A percentile compares a stretch with the other conserved stretches of the same genome.
phyloP scores from a whole-genome alignment of 1,284 basidiomycete species.

The Cutaneotrichosporon sp. region DNA sequence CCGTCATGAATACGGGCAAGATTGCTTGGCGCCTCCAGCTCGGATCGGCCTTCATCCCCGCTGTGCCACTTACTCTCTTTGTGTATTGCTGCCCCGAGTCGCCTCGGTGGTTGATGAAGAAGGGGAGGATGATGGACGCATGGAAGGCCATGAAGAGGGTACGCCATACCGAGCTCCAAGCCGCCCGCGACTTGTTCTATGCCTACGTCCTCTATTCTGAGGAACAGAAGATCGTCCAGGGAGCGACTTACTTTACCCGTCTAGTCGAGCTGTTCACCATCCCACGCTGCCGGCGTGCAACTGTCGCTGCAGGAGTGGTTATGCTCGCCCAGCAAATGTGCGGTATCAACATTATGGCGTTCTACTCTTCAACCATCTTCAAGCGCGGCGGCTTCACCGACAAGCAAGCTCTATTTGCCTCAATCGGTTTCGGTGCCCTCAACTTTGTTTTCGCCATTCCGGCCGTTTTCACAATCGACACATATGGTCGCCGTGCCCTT shows the following conservation, averaged over 20 bases:
- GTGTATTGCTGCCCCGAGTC: constrained; percentile 33
- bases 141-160: constrained; percentile 65
- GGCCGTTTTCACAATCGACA: constrained; percentile 57
- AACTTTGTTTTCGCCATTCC: constrained; percentile 27
- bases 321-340: constrained; percentile 61
- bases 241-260: constrained; percentile 47
- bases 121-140: constrained; percentile 61
- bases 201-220: constrained; percentile 67
- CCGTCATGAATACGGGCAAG: constrained; percentile 25
- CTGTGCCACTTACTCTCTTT: constrained; percentile 31
- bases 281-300: constrained; percentile 70
- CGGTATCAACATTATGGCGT: constrained; percentile 18
- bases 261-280: constrained; percentile 67
- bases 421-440: constrained; percentile 60
- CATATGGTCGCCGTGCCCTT: constrained; percentile 66
- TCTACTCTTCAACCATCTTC: constrained; percentile 63
- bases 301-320: constrained; percentile 65
- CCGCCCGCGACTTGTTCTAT: constrained; percentile 64
- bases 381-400: constrained; percentile 55
- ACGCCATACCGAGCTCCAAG: constrained; percentile 65
- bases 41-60: constrained; percentile 53
- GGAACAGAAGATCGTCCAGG: constrained; percentile 60
- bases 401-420: constrained; percentile 58
- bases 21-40: constrained; percentile 56
- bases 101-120: constrained; percentile 40